Conservation (phyloP, 208 protist genomes). For the Trypanosoma theileri region DNA sequence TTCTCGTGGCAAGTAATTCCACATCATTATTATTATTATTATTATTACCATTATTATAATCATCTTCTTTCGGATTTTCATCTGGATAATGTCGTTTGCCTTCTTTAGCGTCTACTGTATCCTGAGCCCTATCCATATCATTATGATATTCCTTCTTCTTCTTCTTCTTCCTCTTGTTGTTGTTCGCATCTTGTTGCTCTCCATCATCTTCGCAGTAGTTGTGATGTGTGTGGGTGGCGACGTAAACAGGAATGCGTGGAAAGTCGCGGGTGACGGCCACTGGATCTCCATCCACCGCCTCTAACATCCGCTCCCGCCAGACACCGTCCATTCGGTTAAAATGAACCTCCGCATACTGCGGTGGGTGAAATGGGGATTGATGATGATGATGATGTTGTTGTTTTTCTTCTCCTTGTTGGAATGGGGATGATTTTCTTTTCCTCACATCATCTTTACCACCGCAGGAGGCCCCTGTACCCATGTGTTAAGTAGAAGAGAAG, state of each 20-base stretch:
- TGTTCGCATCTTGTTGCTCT: too few species aligned
- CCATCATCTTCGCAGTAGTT: slow-evolving; percentile 27
- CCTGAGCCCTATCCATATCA: too few species aligned
- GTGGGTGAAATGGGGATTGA: too few species aligned
- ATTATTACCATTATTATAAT: slow-evolving; percentile 5
- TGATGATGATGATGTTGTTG: too few species aligned
- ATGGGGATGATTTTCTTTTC: too few species aligned
- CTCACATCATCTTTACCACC: too few species aligned
- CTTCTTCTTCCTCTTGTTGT: background rate
- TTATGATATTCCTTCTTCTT: background rate
- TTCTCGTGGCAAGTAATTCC: slow-evolving; percentile 22
- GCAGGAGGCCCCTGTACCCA: slow-evolving; percentile 6
- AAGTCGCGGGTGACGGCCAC: slow-evolving; percentile 77
- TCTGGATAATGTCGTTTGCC: too few species aligned
- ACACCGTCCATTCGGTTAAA: background rate
- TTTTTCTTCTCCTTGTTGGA: too few species aligned
- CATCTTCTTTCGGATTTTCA: background rate
- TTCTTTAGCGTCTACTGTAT: too few species aligned
- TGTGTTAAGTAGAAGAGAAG: too few species aligned
- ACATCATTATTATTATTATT: slow-evolving; percentile 21
- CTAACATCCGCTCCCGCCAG: slow-evolving; percentile 15
- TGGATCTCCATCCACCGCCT: slow-evolving; percentile 46
- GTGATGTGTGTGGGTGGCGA: slow-evolving; percentile 29
- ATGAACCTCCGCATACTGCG: background rate
- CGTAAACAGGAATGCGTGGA: slow-evolving; percentile 62